Evolutionary conservation across 495 filamentous ascomycete species (phyloP).

Genomic region (Viridothelium virens): DNA sequence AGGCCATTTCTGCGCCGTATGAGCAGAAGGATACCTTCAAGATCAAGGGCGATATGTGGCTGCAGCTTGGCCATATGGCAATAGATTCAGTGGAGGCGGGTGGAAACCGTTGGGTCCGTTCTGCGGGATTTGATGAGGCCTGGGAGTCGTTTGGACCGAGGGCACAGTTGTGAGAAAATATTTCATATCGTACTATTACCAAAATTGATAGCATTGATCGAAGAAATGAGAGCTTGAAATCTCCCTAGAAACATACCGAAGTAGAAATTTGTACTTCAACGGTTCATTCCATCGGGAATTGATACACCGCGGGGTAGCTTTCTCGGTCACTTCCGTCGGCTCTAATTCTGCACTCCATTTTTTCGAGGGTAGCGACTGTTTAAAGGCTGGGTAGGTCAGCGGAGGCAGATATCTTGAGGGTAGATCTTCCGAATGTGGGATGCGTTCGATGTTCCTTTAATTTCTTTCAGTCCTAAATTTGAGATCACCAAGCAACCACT

Average conservation of each 20-base stretch:
- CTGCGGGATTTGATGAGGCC: constrained; percentile 49
- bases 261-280: too few species aligned
- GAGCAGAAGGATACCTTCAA: constrained; percentile 43
- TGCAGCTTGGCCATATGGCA: constrained; percentile 58
- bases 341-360: constrained; percentile 1
- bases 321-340: not conserved
- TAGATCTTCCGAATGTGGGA: too few species aligned
- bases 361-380: not conserved
- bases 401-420: too few species aligned
- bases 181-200: too few species aligned
- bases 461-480: too few species aligned
- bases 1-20: constrained; percentile 42
- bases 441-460: too few species aligned
- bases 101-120: constrained; percentile 47
- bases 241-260: too few species aligned
- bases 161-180: constrained; percentile 17
- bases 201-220: too few species aligned
- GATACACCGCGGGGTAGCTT: constrained; percentile 8
- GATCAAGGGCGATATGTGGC: constrained; percentile 64
- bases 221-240: not conserved
- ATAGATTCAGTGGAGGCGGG: constrained; percentile 44
- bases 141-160: constrained; percentile 41
- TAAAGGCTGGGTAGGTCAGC: too few species aligned
- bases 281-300: too few species aligned
- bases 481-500: too few species aligned